A percentile compares a stretch with the other conserved stretches of the same genome.
These are phyloP conservation scores for Drechslera avenae DNA, from an alignment of 2,329 filamentous ascomycete species.

Conservation along the genomic window DNA sequence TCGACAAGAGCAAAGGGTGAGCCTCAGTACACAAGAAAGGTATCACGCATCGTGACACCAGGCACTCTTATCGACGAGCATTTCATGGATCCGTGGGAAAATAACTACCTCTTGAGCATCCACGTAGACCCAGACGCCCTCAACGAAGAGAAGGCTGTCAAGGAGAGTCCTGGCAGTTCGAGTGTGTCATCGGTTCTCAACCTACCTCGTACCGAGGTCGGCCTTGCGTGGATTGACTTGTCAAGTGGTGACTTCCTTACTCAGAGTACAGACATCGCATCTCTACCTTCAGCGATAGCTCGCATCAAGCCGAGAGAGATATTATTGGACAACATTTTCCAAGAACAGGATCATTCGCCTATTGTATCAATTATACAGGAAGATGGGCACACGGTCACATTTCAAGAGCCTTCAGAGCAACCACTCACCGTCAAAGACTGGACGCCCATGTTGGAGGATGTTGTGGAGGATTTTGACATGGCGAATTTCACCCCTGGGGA, in stretches of 20 bases:
- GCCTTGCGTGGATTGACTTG: conserved; percentile 91
- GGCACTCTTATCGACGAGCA: conserved; percentile 97
- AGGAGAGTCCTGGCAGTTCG: conserved; percentile 35
- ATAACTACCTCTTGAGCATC: conserved; percentile 88
- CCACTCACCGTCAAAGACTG: conserved; percentile 66
- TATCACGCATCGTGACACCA: conserved; percentile 87
- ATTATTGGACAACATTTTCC: conserved; percentile 66
- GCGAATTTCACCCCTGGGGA: conserved; percentile 70
- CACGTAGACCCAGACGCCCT: conserved; percentile 58
- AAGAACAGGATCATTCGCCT: conserved; percentile 62
- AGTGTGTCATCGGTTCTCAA: conserved; percentile 42
- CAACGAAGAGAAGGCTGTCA: conserved; percentile 29
- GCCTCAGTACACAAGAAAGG: conserved; percentile 80
- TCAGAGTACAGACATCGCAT: conserved; percentile 71
- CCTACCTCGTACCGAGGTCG: conserved; percentile 59
- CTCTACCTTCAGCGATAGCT: conserved; percentile 79
- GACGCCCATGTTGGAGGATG: conserved; percentile 76
- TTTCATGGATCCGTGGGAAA: conserved; percentile 92
- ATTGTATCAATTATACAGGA: conserved; percentile 73
- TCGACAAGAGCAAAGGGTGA: conserved; percentile 76
- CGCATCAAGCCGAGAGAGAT: conserved; percentile 85
- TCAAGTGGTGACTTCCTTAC: conserved; percentile 95
- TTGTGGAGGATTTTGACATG: conserved; percentile 61
- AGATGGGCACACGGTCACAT: conserved; percentile 77
- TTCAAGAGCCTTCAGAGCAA: conserved; percentile 58